phyloP scores from a whole-genome alignment of 805 yeast species.

The Wickerhamomyces mucosus region DNA sequence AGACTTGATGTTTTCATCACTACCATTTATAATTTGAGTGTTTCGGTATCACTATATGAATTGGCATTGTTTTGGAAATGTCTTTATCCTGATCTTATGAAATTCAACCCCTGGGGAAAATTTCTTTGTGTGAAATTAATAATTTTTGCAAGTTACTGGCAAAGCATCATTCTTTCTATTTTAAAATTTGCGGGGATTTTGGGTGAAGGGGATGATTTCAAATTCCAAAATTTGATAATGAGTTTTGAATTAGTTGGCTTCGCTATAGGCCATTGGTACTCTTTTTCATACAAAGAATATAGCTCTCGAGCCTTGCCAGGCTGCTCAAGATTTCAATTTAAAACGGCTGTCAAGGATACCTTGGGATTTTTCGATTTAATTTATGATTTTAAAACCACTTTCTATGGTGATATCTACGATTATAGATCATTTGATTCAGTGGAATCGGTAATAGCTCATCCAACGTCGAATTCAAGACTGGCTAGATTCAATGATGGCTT shows the following conservation, averaged over 20 bases:
- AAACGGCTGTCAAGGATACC: slow-evolving; percentile 66
- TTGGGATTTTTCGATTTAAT: slow-evolving; percentile 68
- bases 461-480: slow-evolving; percentile 51
- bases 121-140: slow-evolving; percentile 88
- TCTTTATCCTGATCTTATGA: slow-evolving; percentile 63
- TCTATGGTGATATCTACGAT: slow-evolving; percentile 65
- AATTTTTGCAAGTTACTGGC: slow-evolving; percentile 99
- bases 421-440: slow-evolving; percentile 79
- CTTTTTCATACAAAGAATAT: slow-evolving; percentile 75
- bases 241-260: slow-evolving; percentile 81
- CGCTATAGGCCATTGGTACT: slow-evolving; percentile 80
- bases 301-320: slow-evolving; percentile 52
- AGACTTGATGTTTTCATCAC: slow-evolving; percentile 58
- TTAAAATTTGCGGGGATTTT: slow-evolving; percentile 39
- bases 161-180: slow-evolving; percentile 49
- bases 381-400: slow-evolving; percentile 64
- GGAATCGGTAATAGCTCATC: slow-evolving; percentile 59
- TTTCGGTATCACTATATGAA: slow-evolving; percentile 72
- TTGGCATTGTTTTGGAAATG: slow-evolving; percentile 91
- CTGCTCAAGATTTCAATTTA: slow-evolving; percentile 53
- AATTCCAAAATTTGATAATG: slow-evolving; percentile 68
- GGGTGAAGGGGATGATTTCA: slow-evolving; percentile 33
- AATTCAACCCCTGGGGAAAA: slow-evolving; percentile 85
- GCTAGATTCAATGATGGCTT: slow-evolving; percentile 76
- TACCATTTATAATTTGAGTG: slow-evolving; percentile 67